Evolutionary conservation across 2,329 filamentous ascomycete species (phyloP), one percentile per base, ranked within the genome.

Genomic region (Xylaria sp.): DNA sequence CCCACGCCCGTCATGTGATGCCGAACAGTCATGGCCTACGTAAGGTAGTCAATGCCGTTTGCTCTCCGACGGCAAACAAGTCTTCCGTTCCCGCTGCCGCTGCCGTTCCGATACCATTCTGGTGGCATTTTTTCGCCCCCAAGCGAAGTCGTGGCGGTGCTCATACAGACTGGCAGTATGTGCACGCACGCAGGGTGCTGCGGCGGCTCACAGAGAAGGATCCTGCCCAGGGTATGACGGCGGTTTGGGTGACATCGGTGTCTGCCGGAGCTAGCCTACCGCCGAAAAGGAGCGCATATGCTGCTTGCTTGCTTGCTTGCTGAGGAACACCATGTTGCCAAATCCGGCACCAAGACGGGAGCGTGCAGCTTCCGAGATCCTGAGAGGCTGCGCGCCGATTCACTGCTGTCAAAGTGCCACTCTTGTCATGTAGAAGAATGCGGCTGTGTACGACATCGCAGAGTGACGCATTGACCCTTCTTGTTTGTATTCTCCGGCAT

Each of bases 381-480:
- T 69, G 1, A 70, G 7, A 1, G 82, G 83, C 1, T 83, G 72
- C 2, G 78, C 73, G 19, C 73, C 32, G n/a, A 79, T 69, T 9
- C 8, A 19, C 48, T 30, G 48, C 82, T 78, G 45, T 79, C 79
- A 55, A 73, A 75, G 67, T 87, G 84, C 86, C 85, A 88, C 42
- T 8, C 74, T 81, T 4, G 2, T 86, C 6, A 27, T 30, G 14
- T 14, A 21, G 11, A 4, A 83, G 69, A 85, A 88, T 30, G 85
- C 88, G 27, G 86, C 85, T 85, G 88, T 88, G 24, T 27, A 27
- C 24, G 72, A 88, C 85, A 76, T 88, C 84, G 76, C 87, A 88
- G 70, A 87, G 83, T 50, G 86, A 78, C 2, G 83, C 85, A 74
- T 82, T 85, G 65, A 82, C 78, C 64, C 64, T 60, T 54, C 53